These are phyloP conservation scores for Neurospora sp. DNA, from an alignment of 495 filamentous ascomycete species.

Conservation along the genomic window DNA sequence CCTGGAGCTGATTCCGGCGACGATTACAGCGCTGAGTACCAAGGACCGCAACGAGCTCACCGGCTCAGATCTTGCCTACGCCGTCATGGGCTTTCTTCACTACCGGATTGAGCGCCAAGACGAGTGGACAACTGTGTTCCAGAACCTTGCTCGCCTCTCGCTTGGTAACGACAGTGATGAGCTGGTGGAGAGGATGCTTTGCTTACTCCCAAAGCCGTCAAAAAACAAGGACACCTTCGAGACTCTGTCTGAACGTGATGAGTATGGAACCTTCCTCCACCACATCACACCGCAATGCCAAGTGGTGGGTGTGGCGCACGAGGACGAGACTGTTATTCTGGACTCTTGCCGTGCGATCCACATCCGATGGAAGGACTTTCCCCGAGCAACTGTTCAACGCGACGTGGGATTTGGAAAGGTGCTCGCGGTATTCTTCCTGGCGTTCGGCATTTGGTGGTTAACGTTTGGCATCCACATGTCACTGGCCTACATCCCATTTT, in stretches of 20 bases:
- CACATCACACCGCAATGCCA: constrained; percentile 8
- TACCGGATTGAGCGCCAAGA: constrained; percentile 21
- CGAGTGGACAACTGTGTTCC: constrained; percentile 25
- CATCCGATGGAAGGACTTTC: constrained; percentile 10
- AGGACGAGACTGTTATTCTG: constrained; percentile 12
- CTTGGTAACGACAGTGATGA: constrained; percentile 18
- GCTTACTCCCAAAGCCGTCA: constrained; percentile 5
- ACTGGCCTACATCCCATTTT: neutral
- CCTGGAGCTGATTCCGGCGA: constrained; percentile 11
- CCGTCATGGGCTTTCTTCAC: constrained; percentile 32
- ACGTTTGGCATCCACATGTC: constrained; percentile 2
- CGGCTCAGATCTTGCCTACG: constrained; percentile 34
- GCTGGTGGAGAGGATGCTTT: constrained; percentile 13
- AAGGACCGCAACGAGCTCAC: neutral
- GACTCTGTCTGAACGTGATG: constrained; percentile 4
- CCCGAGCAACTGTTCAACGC: neutral
- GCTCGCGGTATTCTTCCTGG: constrained; percentile 1
- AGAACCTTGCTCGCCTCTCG: constrained; percentile 33
- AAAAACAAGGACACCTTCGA: neutral
- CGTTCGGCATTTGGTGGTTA: neutral
- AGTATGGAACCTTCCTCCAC: constrained; percentile 6
- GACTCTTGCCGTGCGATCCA: constrained; percentile 14
- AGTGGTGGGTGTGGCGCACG: constrained; percentile 7
- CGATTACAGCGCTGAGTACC: constrained; percentile 7
- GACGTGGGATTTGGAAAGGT: neutral